Evolutionary conservation across 345 rosid genomes (phyloP).

Genomic region (Acer campestre): DNA sequence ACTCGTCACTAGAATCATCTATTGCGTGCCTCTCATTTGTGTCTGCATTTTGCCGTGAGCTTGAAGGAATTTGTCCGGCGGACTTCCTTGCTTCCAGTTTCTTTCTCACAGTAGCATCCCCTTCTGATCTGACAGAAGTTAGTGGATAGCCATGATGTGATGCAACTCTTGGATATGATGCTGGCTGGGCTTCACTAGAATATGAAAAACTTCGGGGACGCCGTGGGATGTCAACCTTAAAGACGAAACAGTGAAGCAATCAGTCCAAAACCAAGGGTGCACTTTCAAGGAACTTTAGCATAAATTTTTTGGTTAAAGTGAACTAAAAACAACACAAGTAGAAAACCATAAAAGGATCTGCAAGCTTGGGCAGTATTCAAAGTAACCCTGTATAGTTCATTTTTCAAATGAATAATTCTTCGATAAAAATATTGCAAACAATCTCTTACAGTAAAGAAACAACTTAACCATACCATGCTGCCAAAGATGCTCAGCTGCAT

Average conservation of each 20-base stretch:
- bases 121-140: constrained; percentile 58
- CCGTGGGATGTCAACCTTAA: constrained; percentile 50
- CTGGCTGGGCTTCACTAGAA: constrained; percentile 30
- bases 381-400: not conserved
- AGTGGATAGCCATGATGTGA: constrained; percentile 31
- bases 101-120: constrained; percentile 37
- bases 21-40: constrained; percentile 6
- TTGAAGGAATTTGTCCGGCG: constrained; percentile 12
- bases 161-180: constrained; percentile 40
- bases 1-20: constrained; percentile 64
- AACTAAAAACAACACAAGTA: not conserved
- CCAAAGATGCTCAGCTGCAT: constrained; percentile 80
- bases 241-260: constrained; percentile 6
- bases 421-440: not conserved
- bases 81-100: constrained; percentile 32
- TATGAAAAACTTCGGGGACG: constrained; percentile 44
- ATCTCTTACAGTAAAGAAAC: not conserved
- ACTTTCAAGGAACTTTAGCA: not conserved
- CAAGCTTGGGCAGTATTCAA: not conserved
- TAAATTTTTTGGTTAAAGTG: not conserved
- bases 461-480: constrained; percentile 59
- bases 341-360: not conserved
- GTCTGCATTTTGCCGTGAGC: constrained; percentile 17
- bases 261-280: not conserved
- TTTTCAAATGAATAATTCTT: not conserved